Percentiles rank a stretch among this genome's conserved stretches.
These are phyloP conservation scores for Botryotinia convoluta DNA, from an alignment of 2,329 filamentous ascomycete genomes.

Conservation along the genomic window DNA sequence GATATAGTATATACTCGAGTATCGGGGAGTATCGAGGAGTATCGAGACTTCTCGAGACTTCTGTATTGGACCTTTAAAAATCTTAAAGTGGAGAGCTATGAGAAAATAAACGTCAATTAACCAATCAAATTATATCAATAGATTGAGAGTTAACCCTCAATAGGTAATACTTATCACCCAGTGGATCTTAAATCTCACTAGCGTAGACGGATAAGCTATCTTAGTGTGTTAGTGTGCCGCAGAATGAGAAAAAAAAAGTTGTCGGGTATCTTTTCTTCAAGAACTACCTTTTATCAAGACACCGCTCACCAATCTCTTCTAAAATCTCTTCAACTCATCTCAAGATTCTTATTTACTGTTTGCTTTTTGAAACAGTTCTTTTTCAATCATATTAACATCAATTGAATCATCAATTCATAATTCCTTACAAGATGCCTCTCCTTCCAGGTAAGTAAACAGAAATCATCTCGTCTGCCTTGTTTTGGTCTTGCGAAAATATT, in stretches of 20 bases:
- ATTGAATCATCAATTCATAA: slow-evolving; percentile 20
- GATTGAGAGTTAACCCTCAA: background rate
- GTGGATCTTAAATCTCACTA: slow-evolving; percentile 3
- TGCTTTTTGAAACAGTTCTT: background rate
- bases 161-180: background rate
- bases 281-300: slow-evolving; percentile 21
- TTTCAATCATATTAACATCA: slow-evolving; percentile 11
- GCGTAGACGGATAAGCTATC: slow-evolving; percentile 29
- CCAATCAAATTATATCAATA: background rate
- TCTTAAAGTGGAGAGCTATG: background rate
- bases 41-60: slow-evolving; percentile 2
- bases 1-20: background rate
- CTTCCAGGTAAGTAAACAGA: slow-evolving; percentile 43
- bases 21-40: background rate
- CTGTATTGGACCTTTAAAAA: background rate
- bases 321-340: slow-evolving; percentile 12
- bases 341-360: slow-evolving; percentile 7
- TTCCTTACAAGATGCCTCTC: slow-evolving; percentile 50
- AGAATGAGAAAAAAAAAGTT: slow-evolving; percentile 31
- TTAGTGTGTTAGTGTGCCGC: slow-evolving; percentile 25
- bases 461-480: slow-evolving; percentile 2
- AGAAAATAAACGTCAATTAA: background rate
- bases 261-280: slow-evolving; percentile 25
- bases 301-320: slow-evolving; percentile 23
- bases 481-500: slow-evolving; percentile 2